Evolutionary conservation across 768 basidiomycete genomes (phyloP).

Genomic region (Neoboletus brunneissimus): DNA sequence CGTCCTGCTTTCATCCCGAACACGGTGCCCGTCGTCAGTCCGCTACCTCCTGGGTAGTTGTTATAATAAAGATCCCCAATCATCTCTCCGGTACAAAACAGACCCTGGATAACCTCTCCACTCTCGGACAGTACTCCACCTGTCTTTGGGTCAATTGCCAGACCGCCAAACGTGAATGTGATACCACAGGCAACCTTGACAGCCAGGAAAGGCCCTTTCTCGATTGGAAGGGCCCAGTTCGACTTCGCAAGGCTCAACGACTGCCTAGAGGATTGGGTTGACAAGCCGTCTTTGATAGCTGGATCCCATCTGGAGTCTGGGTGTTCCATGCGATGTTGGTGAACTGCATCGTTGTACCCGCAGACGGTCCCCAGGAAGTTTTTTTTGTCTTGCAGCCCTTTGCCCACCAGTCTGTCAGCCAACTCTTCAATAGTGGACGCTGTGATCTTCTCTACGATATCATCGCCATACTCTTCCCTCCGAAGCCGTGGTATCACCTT

Average conservation of each 20-base stretch:
- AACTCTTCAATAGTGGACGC: constrained; percentile 48
- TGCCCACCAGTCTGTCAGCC: constrained; percentile 42
- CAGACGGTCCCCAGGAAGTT: constrained; percentile 45
- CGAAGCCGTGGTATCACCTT: constrained; percentile 44
- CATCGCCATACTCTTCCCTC: constrained; percentile 65
- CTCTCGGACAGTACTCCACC: constrained; percentile 47
- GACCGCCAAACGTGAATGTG: constrained; percentile 71
- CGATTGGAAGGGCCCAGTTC: constrained; percentile 64
- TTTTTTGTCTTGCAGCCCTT: constrained; percentile 45
- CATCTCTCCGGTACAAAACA: constrained; percentile 70
- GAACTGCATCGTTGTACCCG: constrained; percentile 51
- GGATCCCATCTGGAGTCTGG: constrained; percentile 52
- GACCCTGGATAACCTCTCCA: constrained; percentile 44
- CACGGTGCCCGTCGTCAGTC: constrained; percentile 61
- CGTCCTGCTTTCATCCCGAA: constrained; percentile 58
- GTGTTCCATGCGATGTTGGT: constrained; percentile 35
- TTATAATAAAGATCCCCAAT: constrained; percentile 60
- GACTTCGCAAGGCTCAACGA: constrained; percentile 52
- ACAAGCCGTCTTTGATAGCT: constrained; percentile 58
- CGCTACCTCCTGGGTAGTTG: constrained; percentile 72
- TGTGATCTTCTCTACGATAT: constrained; percentile 53
- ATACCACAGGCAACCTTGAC: constrained; percentile 69
- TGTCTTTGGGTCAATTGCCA: constrained; percentile 55
- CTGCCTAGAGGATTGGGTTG: constrained; percentile 42
- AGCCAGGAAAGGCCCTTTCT: constrained; percentile 55